A percentile compares a stretch with the other conserved stretches of the same genome.
These are phyloP conservation scores for Lophiostoma macrostomum DNA, from an alignment of 495 filamentous ascomycete genomes.

Conservation along the genomic window DNA sequence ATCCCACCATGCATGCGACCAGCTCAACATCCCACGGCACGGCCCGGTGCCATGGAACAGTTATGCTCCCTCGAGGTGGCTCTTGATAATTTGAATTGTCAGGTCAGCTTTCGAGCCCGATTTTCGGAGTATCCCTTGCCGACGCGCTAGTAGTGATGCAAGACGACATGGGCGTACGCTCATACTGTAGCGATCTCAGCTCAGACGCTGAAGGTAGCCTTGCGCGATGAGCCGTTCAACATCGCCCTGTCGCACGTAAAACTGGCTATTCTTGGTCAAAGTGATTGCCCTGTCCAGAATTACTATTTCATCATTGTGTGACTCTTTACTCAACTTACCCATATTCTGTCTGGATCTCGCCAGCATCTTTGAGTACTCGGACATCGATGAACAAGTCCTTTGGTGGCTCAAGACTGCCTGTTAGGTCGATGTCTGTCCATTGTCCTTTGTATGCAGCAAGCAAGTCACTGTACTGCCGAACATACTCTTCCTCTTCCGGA, in stretches of 20 bases:
- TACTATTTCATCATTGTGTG: neutral
- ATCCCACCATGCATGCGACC: too few relatives aligned
- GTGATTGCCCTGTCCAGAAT: conserved; percentile 71
- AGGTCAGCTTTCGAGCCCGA: neutral
- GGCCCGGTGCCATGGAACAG: too few relatives aligned
- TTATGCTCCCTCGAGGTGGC: too few relatives aligned
- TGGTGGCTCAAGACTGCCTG: conserved; percentile 90
- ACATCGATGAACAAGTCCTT: conserved; percentile 97
- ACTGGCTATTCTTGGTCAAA: conserved; percentile 96
- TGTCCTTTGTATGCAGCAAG: conserved; percentile 95
- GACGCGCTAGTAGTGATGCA: too few relatives aligned
- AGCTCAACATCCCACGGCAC: too few relatives aligned
- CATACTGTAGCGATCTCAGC: conserved; percentile 57
- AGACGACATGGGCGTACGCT: too few relatives aligned
- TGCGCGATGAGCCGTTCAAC: conserved; percentile 93
- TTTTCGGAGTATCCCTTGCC: too few relatives aligned
- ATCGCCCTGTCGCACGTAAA: conserved; percentile 94
- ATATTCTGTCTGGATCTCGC: conserved; percentile 99
- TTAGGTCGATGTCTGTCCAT: conserved; percentile 97
- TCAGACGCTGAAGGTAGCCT: conserved; percentile 92
- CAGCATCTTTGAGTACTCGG: conserved; percentile 91
- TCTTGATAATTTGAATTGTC: neutral
- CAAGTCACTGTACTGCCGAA: conserved; percentile 85
- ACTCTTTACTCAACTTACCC: conserved; percentile 60
- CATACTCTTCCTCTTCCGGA: conserved; percentile 97